Evolutionary conservation across 192 early-diverging fungal genomes (phyloP).

Genomic region (Backusella morwellensis): DNA sequence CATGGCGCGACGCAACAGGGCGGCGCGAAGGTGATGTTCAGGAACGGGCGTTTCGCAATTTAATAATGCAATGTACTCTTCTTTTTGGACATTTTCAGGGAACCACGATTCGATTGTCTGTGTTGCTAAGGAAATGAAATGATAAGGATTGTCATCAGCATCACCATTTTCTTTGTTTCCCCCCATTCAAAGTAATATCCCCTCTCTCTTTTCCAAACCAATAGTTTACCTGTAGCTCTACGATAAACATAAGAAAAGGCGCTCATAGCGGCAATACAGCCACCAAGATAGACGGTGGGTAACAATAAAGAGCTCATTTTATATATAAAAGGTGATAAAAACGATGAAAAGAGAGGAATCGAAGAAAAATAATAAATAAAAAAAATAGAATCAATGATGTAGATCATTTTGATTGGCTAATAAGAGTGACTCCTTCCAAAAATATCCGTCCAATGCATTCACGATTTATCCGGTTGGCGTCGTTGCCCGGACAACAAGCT

Average conservation of each 20-base stretch:
- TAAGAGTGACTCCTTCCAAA: neutral
- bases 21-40: slow-evolving; percentile 63
- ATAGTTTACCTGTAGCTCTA: slow-evolving; percentile 27
- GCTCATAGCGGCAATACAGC: slow-evolving; percentile 41
- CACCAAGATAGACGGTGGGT: slow-evolving; percentile 37
- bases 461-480: no score
- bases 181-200: no score
- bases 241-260: slow-evolving; percentile 37
- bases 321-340: neutral
- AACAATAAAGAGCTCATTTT: slow-evolving; percentile 35
- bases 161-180: neutral
- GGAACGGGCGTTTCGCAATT: slow-evolving; percentile 55
- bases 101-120: slow-evolving; percentile 69
- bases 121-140: slow-evolving; percentile 15
- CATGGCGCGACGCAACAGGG: slow-evolving; percentile 80
- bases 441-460: no score
- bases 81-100: slow-evolving; percentile 54
- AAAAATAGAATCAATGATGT: neutral
- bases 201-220: neutral
- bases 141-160: neutral
- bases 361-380: neutral
- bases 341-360: neutral
- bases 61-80: slow-evolving; percentile 64
- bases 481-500: no score
- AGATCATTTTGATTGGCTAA: neutral